phyloP scores from a whole-genome alignment of 2,329 filamentous ascomycete genomes.

The Penicillium vulpinum region DNA sequence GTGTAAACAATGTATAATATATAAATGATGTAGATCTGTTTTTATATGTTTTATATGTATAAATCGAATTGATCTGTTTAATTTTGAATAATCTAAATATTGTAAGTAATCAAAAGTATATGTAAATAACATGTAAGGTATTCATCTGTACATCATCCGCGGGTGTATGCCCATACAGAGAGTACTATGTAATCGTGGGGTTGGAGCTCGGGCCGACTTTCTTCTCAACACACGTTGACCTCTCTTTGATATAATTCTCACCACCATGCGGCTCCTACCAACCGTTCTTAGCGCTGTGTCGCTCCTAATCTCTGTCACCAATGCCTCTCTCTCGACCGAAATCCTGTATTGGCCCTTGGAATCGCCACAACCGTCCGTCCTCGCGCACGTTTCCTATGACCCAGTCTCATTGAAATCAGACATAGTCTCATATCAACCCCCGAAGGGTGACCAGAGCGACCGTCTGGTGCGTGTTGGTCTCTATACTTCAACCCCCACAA shows the following conservation, averaged over 20 bases:
- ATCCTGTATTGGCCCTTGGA: conserved; percentile 42
- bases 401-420: conserved; percentile 37
- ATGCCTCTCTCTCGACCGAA: conserved; percentile 30
- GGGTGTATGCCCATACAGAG: too few species aligned
- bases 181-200: not conserved
- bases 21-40: not conserved
- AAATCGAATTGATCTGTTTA: not conserved
- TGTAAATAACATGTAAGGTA: not conserved
- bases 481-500: conserved; percentile 40
- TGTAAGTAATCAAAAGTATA: too few species aligned
- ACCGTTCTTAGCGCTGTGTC: conserved; percentile 18
- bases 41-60: not conserved
- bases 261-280: conserved; percentile 20
- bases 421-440: conserved; percentile 43
- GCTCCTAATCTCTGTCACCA: conserved; percentile 16
- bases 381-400: conserved; percentile 47
- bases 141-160: not conserved
- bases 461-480: conserved; percentile 57
- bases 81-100: not conserved
- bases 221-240: not conserved
- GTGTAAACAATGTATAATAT: not conserved
- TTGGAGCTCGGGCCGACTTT: not conserved
- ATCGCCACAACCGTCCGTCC: conserved; percentile 33
- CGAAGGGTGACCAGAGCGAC: conserved; percentile 36
- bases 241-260: not conserved